phyloP scores from a whole-genome alignment of 2,329 filamentous ascomycete genomes.

The Dryadomyces quercivorus region DNA sequence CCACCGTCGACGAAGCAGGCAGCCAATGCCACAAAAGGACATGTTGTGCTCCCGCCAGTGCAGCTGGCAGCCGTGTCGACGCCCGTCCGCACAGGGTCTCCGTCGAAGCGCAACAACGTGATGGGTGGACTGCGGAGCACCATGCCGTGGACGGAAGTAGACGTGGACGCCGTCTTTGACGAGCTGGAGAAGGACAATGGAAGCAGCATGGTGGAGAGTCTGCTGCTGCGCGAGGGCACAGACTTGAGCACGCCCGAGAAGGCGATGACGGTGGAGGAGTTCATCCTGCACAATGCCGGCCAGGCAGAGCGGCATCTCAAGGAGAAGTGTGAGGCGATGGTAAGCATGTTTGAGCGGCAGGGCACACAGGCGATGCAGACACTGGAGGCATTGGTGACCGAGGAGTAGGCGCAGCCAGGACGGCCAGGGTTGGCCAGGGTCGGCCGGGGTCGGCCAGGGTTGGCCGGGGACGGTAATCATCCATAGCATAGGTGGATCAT shows the following conservation, averaged over 20 bases:
- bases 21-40: constrained; percentile 30
- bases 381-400: constrained; percentile 59
- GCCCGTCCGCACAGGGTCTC: constrained; percentile 37
- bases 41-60: constrained; percentile 32
- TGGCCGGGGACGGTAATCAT: too few relatives aligned
- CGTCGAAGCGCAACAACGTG: constrained; percentile 44
- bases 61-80: constrained; percentile 21
- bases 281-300: constrained; percentile 72
- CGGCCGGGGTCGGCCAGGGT: neutral
- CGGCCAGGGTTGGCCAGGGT: neutral
- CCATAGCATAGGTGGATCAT: too few relatives aligned
- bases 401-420: constrained; percentile 15
- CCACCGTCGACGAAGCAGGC: constrained; percentile 56
- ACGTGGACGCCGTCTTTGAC: constrained; percentile 60
- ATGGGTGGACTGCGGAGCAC: constrained; percentile 44
- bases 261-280: constrained; percentile 86
- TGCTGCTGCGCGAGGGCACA: constrained; percentile 42
- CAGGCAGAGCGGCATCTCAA: constrained; percentile 70
- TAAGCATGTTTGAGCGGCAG: constrained; percentile 72
- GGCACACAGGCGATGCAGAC: constrained; percentile 65
- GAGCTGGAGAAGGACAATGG: constrained; percentile 37
- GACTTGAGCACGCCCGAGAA: constrained; percentile 66
- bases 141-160: constrained; percentile 58
- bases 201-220: constrained; percentile 27
- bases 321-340: constrained; percentile 70